Percentiles rank a stretch among this genome's conserved stretches.
These are phyloP conservation scores for Apiospora arundinis DNA, from an alignment of 2,329 filamentous ascomycete genomes.

Conservation along the genomic window DNA sequence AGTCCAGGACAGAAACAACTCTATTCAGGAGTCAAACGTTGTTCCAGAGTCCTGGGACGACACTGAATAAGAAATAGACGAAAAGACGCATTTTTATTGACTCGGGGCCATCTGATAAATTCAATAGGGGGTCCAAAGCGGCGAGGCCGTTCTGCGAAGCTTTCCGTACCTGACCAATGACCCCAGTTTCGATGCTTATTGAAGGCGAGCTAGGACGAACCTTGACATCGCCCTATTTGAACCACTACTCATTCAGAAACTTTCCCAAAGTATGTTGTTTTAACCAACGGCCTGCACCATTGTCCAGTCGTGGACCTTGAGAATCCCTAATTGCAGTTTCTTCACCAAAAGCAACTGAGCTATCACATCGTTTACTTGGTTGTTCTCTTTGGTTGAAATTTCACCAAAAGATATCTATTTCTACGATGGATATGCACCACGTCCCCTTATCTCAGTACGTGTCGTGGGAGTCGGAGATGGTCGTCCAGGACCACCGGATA, in stretches of 20 bases:
- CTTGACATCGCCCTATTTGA: not conserved
- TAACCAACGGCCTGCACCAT: too few species aligned
- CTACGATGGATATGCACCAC: not conserved
- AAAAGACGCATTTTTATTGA: not conserved
- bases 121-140: not conserved
- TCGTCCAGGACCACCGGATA: not conserved
- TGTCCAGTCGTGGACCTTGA: too few species aligned
- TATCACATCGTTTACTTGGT: not conserved
- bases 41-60: not conserved
- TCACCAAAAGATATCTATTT: too few species aligned
- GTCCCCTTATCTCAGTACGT: not conserved
- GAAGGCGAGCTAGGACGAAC: not conserved
- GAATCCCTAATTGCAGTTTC: too few species aligned
- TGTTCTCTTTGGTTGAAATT: not conserved
- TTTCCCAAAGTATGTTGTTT: not conserved
- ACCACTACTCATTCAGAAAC: not conserved
- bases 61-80: not conserved
- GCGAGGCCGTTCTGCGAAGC: not conserved
- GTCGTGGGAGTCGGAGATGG: not conserved
- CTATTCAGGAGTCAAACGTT: not conserved
- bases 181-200: not conserved
- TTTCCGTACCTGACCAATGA: not conserved
- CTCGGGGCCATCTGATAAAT: not conserved
- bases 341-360: not conserved
- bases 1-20: not conserved